phyloP scores from a whole-genome alignment of 1,284 basidiomycete species.

The Trametes hirsuta region DNA sequence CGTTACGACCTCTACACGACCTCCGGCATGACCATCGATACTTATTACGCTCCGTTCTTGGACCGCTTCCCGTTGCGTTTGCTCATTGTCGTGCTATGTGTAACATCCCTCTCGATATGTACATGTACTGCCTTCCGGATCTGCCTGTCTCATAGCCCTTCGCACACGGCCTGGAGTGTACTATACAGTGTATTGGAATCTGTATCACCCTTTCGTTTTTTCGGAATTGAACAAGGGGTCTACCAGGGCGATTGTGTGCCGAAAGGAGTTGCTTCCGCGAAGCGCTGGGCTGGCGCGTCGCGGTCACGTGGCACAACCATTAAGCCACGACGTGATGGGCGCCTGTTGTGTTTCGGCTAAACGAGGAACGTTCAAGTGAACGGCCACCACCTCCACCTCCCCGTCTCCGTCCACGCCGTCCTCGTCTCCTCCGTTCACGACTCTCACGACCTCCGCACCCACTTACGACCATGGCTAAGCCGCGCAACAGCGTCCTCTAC shows the following conservation, averaged over 20 bases:
- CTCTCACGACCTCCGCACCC: slow-evolving; percentile 4
- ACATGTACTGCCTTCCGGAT: slow-evolving; percentile 2
- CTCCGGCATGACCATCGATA: background rate
- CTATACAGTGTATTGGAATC: background rate
- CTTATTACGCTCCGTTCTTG: background rate
- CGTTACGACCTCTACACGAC: slow-evolving; percentile 1
- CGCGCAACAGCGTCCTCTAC: slow-evolving; percentile 51
- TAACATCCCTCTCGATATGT: slow-evolving; percentile 3
- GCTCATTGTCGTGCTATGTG: background rate
- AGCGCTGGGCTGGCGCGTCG: slow-evolving; percentile 4
- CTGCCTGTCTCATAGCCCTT: background rate
- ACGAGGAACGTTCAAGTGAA: slow-evolving; percentile 16
- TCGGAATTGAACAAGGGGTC: background rate
- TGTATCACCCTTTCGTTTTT: background rate
- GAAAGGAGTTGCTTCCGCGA: slow-evolving; percentile 7
- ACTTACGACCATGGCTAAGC: slow-evolving; percentile 35
- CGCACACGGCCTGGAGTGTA: background rate
- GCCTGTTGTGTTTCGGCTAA: slow-evolving; percentile 15
- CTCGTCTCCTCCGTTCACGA: slow-evolving; percentile 11
- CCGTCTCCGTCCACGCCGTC: background rate
- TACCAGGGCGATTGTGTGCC: background rate
- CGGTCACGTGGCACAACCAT: slow-evolving; percentile 21
- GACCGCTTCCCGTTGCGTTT: background rate
- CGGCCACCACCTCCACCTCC: slow-evolving; percentile 10
- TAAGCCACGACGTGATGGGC: slow-evolving; percentile 9